Evolutionary conservation across 2,329 filamentous ascomycete species (phyloP).

Genomic region (Apiospora aurea): DNA sequence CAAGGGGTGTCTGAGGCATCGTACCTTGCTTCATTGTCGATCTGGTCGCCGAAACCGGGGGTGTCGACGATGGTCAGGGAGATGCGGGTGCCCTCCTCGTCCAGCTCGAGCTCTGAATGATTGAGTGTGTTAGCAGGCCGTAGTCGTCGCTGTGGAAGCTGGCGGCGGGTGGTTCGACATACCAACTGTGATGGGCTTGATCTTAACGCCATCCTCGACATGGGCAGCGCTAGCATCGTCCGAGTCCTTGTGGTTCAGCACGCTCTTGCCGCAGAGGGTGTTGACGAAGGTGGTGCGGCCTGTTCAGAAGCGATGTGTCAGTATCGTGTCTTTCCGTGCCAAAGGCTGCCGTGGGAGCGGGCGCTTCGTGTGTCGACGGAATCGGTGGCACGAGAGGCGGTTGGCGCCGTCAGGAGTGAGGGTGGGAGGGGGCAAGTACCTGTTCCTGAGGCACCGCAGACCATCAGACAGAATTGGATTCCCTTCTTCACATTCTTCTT

Average conservation of each 20-base stretch:
- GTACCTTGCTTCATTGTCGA: conserved; percentile 98
- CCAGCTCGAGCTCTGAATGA: conserved; percentile 82
- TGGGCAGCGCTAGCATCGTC: conserved; percentile 90
- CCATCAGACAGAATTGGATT: conserved; percentile 99
- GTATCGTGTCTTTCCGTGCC: conserved; percentile 3
- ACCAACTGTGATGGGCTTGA: conserved; percentile 98
- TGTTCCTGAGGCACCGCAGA: conserved; percentile 98
- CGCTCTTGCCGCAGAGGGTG: conserved; percentile 95
- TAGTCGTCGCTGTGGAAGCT: not conserved
- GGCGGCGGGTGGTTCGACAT: conserved; percentile 47
- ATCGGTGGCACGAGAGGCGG: conserved; percentile 14
- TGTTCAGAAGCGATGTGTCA: conserved; percentile 46
- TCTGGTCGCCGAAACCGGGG: conserved; percentile 97
- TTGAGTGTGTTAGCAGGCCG: conserved; percentile 32
- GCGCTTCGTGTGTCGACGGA: conserved; percentile 6
- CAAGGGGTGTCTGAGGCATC: conserved; percentile 35
- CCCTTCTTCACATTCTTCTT: conserved; percentile 99
- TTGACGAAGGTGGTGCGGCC: conserved; percentile 99
- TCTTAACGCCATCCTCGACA: conserved; percentile 95
- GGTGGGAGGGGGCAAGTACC: conserved; percentile 61
- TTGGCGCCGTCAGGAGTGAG: not conserved
- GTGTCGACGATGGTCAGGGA: conserved; percentile 98
- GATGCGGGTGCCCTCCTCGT: conserved; percentile 98
- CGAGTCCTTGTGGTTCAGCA: conserved; percentile 88
- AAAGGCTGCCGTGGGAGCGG: not conserved